Evolutionary conservation across 768 basidiomycete species (phyloP).

Genomic region (Hirschioporus abietinus): DNA sequence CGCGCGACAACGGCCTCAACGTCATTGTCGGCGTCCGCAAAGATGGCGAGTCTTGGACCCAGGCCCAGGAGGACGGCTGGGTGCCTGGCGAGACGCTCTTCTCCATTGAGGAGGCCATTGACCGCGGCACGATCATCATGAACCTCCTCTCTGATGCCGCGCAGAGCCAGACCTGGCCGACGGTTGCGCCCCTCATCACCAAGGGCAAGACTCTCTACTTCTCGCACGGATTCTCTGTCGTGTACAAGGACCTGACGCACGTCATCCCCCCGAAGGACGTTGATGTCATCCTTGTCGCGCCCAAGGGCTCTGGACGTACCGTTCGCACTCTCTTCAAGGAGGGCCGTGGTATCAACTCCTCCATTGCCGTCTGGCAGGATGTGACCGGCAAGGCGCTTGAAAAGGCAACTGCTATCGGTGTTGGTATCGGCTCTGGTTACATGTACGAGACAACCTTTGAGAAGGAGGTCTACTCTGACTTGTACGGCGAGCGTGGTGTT

Average conservation of each 20-base stretch:
- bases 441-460: slow-evolving; percentile 98
- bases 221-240: slow-evolving; percentile 98
- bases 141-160: slow-evolving; percentile 98
- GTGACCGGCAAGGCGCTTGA: slow-evolving; percentile 97
- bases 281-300: slow-evolving; percentile 98
- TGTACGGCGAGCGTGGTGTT: slow-evolving; percentile 99
- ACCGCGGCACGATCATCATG: slow-evolving; percentile 97
- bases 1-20: slow-evolving; percentile 97
- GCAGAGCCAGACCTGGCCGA: slow-evolving; percentile 94
- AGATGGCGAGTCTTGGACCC: slow-evolving; percentile 93
- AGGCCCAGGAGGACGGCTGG: slow-evolving; percentile 96
- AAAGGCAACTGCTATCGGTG: slow-evolving; percentile 91
- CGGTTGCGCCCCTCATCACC: slow-evolving; percentile 89
- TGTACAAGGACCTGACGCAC: slow-evolving; percentile 96
- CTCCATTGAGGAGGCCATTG: slow-evolving; percentile 96
- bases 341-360: slow-evolving; percentile 97
- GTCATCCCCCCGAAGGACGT: slow-evolving; percentile 90
- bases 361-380: slow-evolving; percentile 93
- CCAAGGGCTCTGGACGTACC: slow-evolving; percentile 97
- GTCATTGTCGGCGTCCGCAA: slow-evolving; percentile 98
- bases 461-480: slow-evolving; percentile 99
- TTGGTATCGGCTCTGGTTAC: slow-evolving; percentile 95
- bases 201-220: slow-evolving; percentile 99
- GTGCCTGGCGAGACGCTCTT: slow-evolving; percentile 97
- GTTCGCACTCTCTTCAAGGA: slow-evolving; percentile 99